Evolutionary conservation across 129 eudicot species (phyloP), one percentile per base, ranked within the genome.

Genomic region (Helianthus tuberosus): DNA sequence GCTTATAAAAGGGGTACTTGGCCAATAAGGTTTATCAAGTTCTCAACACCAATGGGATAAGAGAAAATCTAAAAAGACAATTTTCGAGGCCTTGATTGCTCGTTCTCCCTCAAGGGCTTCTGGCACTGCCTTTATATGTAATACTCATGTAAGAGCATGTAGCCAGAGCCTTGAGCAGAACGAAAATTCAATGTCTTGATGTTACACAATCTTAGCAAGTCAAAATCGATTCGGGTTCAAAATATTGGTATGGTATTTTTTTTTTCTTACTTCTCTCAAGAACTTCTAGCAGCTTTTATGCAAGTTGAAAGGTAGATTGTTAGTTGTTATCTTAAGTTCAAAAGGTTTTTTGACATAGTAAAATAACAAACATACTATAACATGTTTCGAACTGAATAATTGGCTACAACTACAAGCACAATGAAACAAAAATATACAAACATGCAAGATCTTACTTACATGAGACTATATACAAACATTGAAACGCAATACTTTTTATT

Each of bases 41-140:
- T 52, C 44, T 43, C 77, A 61, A 39, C 43, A 59, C 78, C 66
- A 76, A 79, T 70, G 71, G 29, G 54, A 75, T 46, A 13, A 54
- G 35, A 74, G 38, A 11, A 51, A 41, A 46, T 5, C 17, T 68
- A 3, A 16, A 74, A 51, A 2, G 1, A 47, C 43, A 8, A 16
- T 64, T 27, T 69, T 53, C 81, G 10, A 69, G 84, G 81, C 84
- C 64, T 75, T 74, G 84, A 77, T 50, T 79, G 69, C 43, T 79
- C 75, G 46, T 68, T 83, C 87, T 83, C 87, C 87, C 84, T 83
- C 87, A 79, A 79, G 72, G 87, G 87, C 87, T 83, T 83, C 84
- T 71, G 66, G 61, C 17, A 11, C 50, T 36, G 12, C 53, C 63
- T 66, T 68, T 79, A 66, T 23, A 72, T 60, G n/a, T 16, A 65